phyloP scores from a whole-genome alignment of 306 rosid species.

The Betula pendula region DNA sequence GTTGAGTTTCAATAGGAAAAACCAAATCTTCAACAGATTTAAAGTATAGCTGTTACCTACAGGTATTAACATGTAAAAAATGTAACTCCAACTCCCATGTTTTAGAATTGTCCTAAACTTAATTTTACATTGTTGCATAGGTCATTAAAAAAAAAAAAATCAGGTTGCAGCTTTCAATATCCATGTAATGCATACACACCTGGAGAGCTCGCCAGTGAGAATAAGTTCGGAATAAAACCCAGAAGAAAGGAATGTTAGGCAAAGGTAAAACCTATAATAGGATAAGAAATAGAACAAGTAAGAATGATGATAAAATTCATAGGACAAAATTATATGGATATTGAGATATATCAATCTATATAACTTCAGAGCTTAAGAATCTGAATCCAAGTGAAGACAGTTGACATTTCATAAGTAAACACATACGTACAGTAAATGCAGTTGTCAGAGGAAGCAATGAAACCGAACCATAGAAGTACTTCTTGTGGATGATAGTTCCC shows the following conservation, averaged over 20 bases:
- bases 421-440: constrained; percentile 71
- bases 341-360: constrained; percentile 16
- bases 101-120: not conserved
- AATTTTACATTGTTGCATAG: not conserved
- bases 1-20: not conserved
- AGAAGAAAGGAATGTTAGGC: constrained; percentile 89
- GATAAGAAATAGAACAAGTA: constrained; percentile 27
- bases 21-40: not conserved
- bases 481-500: constrained; percentile 76
- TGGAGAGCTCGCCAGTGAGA: constrained; percentile 95
- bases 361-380: constrained; percentile 6
- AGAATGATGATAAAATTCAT: constrained; percentile 15
- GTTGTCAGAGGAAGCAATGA: constrained; percentile 72
- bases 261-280: constrained; percentile 73
- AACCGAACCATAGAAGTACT: constrained; percentile 72
- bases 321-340: constrained; percentile 6
- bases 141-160: not conserved
- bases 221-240: constrained; percentile 79
- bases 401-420: constrained; percentile 19
- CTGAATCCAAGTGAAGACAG: not conserved
- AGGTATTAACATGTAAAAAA: not conserved
- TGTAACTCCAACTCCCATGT: not conserved
- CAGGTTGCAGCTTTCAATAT: constrained; percentile 15
- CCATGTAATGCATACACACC: constrained; percentile 40
- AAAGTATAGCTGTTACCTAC: not conserved